Percentiles rank a stretch among this genome's conserved stretches.
Evolutionary conservation across 768 basidiomycete genomes (phyloP).

Genomic region (Lyophyllum shimeji): DNA sequence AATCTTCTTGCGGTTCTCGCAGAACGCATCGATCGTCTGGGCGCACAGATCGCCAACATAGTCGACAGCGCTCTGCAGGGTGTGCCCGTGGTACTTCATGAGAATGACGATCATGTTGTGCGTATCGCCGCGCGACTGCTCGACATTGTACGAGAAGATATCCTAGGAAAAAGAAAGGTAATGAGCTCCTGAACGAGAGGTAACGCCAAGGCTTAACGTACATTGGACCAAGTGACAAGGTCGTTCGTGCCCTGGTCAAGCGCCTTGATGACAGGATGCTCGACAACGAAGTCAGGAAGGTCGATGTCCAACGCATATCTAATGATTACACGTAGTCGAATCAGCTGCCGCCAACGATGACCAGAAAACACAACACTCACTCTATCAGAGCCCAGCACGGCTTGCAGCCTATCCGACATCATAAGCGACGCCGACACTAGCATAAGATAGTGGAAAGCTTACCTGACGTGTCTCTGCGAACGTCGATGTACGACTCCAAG

Average conservation of each 20-base stretch:
- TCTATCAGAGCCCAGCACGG: slow-evolving; percentile 77
- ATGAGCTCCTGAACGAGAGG: slow-evolving; percentile 1
- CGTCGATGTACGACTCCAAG: slow-evolving; percentile 70
- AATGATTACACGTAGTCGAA: slow-evolving; percentile 1
- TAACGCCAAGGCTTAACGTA: slow-evolving; percentile 29
- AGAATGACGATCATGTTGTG: slow-evolving; percentile 76
- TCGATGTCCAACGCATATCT: slow-evolving; percentile 48
- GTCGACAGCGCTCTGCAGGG: slow-evolving; percentile 62
- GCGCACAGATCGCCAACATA: slow-evolving; percentile 62
- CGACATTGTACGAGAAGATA: slow-evolving; percentile 75
- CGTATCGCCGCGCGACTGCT: slow-evolving; percentile 66
- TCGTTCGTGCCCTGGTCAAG: slow-evolving; percentile 74
- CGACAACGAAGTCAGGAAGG: slow-evolving; percentile 68
- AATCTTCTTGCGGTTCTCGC: slow-evolving; percentile 42
- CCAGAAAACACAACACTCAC: slow-evolving; percentile 29
- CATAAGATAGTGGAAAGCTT: slow-evolving; percentile 9
- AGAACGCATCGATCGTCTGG: slow-evolving; percentile 53
- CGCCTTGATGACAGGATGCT: slow-evolving; percentile 58
- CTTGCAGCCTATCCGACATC: slow-evolving; percentile 49
- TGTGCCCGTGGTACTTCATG: slow-evolving; percentile 57
- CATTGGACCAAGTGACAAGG: slow-evolving; percentile 83
- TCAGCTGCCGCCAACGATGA: neutral
- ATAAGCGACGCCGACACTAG: neutral
- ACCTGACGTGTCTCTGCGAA: slow-evolving; percentile 75
- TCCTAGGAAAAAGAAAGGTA: slow-evolving; percentile 40